Evolutionary conservation across 495 filamentous ascomycete genomes (phyloP).

Genomic region (Bacidia gigantensis): DNA sequence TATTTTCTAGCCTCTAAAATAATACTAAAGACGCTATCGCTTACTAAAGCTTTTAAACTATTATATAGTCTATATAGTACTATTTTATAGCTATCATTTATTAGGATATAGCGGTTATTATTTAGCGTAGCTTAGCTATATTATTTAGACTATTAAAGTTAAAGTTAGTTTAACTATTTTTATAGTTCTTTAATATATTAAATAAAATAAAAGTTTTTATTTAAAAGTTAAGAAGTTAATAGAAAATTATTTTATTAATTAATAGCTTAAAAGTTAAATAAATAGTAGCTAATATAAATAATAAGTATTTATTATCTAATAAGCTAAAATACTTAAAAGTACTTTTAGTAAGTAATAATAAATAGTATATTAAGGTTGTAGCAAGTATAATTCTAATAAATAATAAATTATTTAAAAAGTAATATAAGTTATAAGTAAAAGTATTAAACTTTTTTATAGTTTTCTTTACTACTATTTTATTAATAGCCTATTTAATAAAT

Average conservation of each 20-base stretch:
- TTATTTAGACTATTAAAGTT: no score
- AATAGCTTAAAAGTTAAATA: neutral
- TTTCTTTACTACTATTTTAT: neutral
- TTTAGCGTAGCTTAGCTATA: no score
- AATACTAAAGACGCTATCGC: no score
- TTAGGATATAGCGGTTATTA: no score
- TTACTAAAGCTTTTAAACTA: no score
- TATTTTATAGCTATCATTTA: no score
- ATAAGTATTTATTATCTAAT: no score
- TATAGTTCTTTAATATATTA: no score
- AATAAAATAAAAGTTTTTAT: neutral
- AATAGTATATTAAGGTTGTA: neutral
- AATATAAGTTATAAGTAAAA: neutral
- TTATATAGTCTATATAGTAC: no score
- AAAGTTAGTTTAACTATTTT: no score
- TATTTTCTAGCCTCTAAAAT: neutral
- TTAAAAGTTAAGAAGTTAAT: no score
- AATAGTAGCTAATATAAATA: no score
- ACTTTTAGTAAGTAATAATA: neutral
- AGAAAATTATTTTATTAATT: neutral
- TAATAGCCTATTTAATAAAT: neutral
- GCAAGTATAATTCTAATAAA: neutral
- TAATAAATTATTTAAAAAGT: neutral
- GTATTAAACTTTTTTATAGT: neutral
- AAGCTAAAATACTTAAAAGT: neutral